Conservation (phyloP, 805 yeast species). For the Starmera pachycereana region DNA sequence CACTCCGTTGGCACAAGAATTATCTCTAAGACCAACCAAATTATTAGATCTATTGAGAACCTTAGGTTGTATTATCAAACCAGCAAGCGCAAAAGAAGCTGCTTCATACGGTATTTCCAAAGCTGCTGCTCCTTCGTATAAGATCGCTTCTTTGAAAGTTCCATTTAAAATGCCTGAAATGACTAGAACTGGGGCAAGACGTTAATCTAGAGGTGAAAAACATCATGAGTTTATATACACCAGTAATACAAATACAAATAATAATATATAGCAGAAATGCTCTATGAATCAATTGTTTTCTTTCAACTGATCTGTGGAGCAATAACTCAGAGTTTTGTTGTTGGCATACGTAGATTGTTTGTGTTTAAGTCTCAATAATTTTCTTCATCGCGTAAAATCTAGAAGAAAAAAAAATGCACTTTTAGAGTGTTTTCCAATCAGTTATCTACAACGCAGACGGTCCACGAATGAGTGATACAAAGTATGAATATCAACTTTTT, state of each 20-base stretch:
- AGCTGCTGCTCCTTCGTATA: slow-evolving; percentile 49
- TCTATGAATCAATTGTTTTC: not conserved
- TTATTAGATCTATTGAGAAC: slow-evolving; percentile 61
- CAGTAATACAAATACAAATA: not conserved
- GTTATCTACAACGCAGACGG: too few relatives aligned
- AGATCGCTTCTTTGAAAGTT: slow-evolving; percentile 74
- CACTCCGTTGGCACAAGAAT: slow-evolving; percentile 75
- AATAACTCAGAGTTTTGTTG: too few relatives aligned
- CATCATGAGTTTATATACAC: not conserved
- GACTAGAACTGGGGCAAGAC: slow-evolving; percentile 50
- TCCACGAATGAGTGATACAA: too few relatives aligned
- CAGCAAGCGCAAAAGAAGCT: slow-evolving; percentile 63
- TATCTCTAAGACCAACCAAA: slow-evolving; percentile 70
- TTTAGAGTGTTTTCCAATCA: too few relatives aligned
- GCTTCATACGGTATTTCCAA: slow-evolving; percentile 62
- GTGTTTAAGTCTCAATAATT: too few relatives aligned
- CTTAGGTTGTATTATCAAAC: slow-evolving; percentile 71
- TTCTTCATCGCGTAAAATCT: too few relatives aligned
- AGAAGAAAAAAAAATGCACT: too few relatives aligned
- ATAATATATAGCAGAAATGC: not conserved
- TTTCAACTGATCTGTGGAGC: too few relatives aligned
- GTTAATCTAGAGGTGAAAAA: slow-evolving; percentile 1
- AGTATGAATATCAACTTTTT: too few relatives aligned
- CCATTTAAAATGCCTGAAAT: slow-evolving; percentile 87
- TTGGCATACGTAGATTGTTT: too few relatives aligned